Evolutionary conservation across 2,329 filamentous ascomycete genomes (phyloP).

Genomic region (Venturia pyrina): DNA sequence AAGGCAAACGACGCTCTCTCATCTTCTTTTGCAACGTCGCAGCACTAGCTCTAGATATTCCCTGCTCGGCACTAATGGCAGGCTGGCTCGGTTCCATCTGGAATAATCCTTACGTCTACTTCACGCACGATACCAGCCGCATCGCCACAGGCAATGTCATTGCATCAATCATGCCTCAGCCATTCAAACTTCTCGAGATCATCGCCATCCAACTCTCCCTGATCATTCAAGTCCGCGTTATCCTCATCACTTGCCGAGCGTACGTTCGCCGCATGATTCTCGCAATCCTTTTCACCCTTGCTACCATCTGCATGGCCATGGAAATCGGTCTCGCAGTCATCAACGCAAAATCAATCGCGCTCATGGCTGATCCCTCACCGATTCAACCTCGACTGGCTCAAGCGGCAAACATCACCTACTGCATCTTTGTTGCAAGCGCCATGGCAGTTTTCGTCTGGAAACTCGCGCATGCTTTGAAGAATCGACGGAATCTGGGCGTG

Average conservation of each 20-base stretch:
- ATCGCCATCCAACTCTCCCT: conserved; percentile 49
- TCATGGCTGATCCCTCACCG: conserved; percentile 19
- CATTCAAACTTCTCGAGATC: conserved; percentile 44
- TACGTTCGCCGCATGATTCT: conserved; percentile 37
- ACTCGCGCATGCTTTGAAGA: conserved; percentile 46
- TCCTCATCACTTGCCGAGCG: conserved; percentile 42
- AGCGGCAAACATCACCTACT: conserved; percentile 40
- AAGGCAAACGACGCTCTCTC: conserved; percentile 51
- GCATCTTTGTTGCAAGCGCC: conserved; percentile 51
- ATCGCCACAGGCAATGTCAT: conserved; percentile 37
- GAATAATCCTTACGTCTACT: conserved; percentile 50
- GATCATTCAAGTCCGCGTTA: conserved; percentile 52
- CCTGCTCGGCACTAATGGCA: conserved; percentile 51
- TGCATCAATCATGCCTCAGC: conserved; percentile 37
- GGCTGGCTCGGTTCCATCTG: conserved; percentile 31
- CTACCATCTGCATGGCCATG: conserved; percentile 41
- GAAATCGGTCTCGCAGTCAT: conserved; percentile 43
- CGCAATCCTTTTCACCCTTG: conserved; percentile 37
- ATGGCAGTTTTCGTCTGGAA: conserved; percentile 52
- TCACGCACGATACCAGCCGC: conserved; percentile 43
- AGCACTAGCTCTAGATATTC: conserved; percentile 49
- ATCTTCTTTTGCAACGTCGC: conserved; percentile 57
- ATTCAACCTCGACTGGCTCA: conserved; percentile 26
- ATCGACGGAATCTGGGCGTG: conserved; percentile 47
- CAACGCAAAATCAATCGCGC: conserved; percentile 34